A percentile compares a stretch with the other conserved stretches of the same genome.
Conservation (phyloP, 2,329 filamentous ascomycete genomes). For the Penicillium occitanis region DNA sequence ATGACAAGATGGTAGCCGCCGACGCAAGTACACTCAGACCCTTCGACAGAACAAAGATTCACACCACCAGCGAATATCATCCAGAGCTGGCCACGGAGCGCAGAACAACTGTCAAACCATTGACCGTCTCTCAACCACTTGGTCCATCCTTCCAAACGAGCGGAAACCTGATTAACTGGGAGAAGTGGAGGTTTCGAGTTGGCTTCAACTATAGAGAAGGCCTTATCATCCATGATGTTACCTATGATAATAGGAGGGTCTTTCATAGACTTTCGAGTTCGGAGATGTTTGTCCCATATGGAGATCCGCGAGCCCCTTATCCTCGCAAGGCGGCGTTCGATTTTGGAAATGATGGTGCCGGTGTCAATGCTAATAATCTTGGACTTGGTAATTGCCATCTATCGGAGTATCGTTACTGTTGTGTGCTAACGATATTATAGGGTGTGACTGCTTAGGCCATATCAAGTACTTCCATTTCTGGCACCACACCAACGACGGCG, state of each 20-base stretch:
- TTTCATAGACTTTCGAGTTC: conserved; percentile 65
- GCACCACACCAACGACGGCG: conserved; percentile 11
- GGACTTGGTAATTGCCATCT: conserved; percentile 44
- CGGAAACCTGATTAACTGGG: conserved; percentile 47
- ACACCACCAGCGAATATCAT: conserved; percentile 38
- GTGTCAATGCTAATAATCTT: conserved; percentile 63
- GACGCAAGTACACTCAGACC: conserved; percentile 26
- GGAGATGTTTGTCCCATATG: conserved; percentile 56
- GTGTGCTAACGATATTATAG: conserved; percentile 62
- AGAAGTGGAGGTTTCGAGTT: conserved; percentile 67
- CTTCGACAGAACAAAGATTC: conserved; percentile 48
- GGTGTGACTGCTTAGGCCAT: conserved; percentile 67
- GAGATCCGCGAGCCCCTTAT: conserved; percentile 61
- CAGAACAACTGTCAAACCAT: conserved; percentile 39
- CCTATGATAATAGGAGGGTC: conserved; percentile 62
- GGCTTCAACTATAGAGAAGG: conserved; percentile 70
- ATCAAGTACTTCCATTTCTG: conserved; percentile 47
- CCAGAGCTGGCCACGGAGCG: conserved; percentile 32
- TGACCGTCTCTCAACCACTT: conserved; percentile 38
- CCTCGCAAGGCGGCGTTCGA: conserved; percentile 69
- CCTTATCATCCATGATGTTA: conserved; percentile 64
- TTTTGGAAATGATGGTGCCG: conserved; percentile 65
- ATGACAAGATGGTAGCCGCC: conserved; percentile 25
- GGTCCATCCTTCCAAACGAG: conserved; percentile 36
- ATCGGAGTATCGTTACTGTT: conserved; percentile 50